These are phyloP conservation scores for Sporothrix dimorphospora DNA, from an alignment of 2,329 filamentous ascomycete species.

Conservation along the genomic window DNA sequence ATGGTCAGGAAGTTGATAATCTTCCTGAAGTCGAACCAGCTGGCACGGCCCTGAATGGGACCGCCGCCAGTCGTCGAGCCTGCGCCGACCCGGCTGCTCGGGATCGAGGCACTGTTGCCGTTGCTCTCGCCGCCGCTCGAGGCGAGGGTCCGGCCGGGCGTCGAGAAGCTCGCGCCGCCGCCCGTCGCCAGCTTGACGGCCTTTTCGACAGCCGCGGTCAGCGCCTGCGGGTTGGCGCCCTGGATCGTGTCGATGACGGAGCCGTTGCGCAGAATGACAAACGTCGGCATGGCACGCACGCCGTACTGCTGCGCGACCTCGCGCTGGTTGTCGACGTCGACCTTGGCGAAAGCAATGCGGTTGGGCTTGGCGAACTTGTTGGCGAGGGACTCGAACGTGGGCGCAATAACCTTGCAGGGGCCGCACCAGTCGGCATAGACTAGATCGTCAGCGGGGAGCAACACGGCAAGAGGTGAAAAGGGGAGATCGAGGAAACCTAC, in stretches of 20 bases:
- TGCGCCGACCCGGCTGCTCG: constrained; percentile 28
- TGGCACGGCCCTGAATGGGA: constrained; percentile 33
- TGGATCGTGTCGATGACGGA: constrained; percentile 73
- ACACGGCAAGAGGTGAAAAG: too few species aligned
- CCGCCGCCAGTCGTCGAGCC: constrained; percentile 21
- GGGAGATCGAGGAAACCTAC: constrained; percentile 48
- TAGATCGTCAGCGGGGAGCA: constrained; percentile 42
- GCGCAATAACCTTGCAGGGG: constrained; percentile 90
- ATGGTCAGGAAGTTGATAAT: constrained; percentile 55
- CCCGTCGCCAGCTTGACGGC: constrained; percentile 58
- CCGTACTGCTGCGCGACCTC: constrained; percentile 76
- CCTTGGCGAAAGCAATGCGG: constrained; percentile 85
- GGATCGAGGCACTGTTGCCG: constrained; percentile 32
- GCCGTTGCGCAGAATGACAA: constrained; percentile 83
- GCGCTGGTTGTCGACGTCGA: constrained; percentile 84
- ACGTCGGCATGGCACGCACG: constrained; percentile 90
- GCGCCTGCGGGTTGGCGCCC: constrained; percentile 77
- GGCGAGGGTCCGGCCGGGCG: constrained; percentile 62
- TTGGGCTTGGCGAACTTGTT: constrained; percentile 77
- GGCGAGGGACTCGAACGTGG: constrained; percentile 83
- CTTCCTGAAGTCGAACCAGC: constrained; percentile 44
- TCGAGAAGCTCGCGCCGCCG: constrained; percentile 54
- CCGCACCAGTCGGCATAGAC: constrained; percentile 96
- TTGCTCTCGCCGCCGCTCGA: constrained; percentile 38
- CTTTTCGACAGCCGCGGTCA: constrained; percentile 77